phyloP scores from a whole-genome alignment of 768 basidiomycete genomes.

The Termitomyces sp. region DNA sequence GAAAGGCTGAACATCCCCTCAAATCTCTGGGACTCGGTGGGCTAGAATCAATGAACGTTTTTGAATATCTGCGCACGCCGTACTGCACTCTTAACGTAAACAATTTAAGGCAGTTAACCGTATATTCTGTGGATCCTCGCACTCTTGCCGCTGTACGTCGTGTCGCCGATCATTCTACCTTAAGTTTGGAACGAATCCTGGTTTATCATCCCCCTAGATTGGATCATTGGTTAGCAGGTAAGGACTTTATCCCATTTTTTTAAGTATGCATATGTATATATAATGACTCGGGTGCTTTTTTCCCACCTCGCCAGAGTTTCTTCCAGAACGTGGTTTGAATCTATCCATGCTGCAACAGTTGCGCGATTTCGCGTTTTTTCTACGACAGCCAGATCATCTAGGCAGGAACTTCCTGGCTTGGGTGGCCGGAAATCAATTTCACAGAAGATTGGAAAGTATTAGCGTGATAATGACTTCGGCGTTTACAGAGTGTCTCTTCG shows the following conservation, averaged over 20 bases:
- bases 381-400: background rate
- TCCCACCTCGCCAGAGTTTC: background rate
- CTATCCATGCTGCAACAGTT: background rate
- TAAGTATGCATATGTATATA: background rate
- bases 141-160: background rate
- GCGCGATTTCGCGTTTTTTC: background rate
- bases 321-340: background rate
- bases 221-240: background rate
- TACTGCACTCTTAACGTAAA: background rate
- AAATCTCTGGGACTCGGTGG: slow-evolving; percentile 2
- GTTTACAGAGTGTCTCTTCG: background rate
- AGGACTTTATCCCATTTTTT: background rate
- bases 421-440: background rate
- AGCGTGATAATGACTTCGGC: background rate
- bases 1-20: background rate
- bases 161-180: background rate
- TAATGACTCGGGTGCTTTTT: background rate
- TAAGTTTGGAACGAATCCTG: background rate
- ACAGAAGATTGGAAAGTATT: background rate
- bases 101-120: background rate
- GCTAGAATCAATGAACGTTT: background rate
- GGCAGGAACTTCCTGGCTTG: background rate
- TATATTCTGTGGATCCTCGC: background rate
- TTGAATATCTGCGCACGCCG: background rate
- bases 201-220: background rate